Evolutionary conservation across 169 alveolate genomes (phyloP).

Genomic region (Plasmodium knowlesi): DNA sequence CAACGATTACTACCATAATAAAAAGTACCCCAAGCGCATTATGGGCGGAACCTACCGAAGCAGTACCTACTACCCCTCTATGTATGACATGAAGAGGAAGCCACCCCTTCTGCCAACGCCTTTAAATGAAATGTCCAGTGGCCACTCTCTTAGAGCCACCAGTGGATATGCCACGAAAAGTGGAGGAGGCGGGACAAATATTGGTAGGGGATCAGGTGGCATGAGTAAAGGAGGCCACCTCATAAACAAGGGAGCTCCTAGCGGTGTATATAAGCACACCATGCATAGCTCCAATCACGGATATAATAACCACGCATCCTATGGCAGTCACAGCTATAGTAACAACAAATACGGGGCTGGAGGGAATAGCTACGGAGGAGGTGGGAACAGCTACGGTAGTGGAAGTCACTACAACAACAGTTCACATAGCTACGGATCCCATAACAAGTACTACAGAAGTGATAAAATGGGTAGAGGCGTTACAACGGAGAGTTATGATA

Average conservation of each 20-base stretch:
- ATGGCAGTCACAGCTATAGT: background rate
- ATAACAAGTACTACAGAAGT: constrained; percentile 7
- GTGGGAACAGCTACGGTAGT: background rate
- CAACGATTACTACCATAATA: background rate
- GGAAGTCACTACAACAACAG: background rate
- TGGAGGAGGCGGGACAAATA: background rate
- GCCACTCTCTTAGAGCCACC: background rate
- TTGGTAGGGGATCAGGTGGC: background rate
- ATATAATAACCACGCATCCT: background rate
- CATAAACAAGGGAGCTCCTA: background rate
- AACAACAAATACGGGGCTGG: background rate
- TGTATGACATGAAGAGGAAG: background rate
- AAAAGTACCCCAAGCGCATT: background rate
- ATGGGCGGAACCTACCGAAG: background rate
- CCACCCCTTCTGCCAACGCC: background rate
- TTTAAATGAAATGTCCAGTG: background rate
- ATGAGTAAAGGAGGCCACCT: background rate
- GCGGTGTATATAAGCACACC: constrained; percentile 2
- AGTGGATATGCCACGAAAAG: background rate
- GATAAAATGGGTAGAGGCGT: constrained; percentile 9
- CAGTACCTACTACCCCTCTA: background rate
- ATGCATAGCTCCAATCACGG: background rate
- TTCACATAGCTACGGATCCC: background rate
- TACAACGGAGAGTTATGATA: constrained; percentile 1
- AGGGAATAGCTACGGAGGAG: background rate